Percentiles rank a stretch among this genome's conserved stretches.
Evolutionary conservation across 106 monocot species (phyloP).

Genomic region (Xerophyta viscosa): DNA sequence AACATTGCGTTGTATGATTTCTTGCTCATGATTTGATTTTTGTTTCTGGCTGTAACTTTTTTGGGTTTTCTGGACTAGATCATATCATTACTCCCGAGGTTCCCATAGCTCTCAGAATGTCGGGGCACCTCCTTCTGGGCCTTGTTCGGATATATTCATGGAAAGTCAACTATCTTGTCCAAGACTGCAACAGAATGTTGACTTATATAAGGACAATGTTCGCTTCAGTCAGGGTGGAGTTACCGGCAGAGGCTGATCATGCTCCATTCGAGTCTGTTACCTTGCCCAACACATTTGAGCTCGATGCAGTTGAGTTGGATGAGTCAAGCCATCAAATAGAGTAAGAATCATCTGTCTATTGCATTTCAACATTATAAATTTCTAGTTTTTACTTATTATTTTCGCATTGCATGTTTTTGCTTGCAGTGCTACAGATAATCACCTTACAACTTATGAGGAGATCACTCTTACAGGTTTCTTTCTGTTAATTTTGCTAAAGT

Average conservation of each 20-base stretch:
- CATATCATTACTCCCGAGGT: slow-evolving; percentile 72
- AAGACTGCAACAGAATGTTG: slow-evolving; percentile 56
- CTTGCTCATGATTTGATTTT: not conserved
- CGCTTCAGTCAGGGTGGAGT: slow-evolving; percentile 39
- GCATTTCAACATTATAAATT: too few species aligned
- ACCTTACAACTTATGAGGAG: slow-evolving; percentile 43
- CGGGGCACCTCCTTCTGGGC: slow-evolving; percentile 78
- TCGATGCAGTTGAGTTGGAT: slow-evolving; percentile 66
- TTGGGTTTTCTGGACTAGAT: slow-evolving; percentile 25
- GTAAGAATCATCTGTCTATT: slow-evolving; percentile 49
- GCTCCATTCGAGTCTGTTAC: slow-evolving; percentile 65
- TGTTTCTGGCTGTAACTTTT: not conserved
- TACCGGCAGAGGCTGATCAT: slow-evolving; percentile 49
- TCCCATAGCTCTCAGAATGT: slow-evolving; percentile 84
- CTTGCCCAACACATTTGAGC: slow-evolving; percentile 65
- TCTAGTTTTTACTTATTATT: too few species aligned
- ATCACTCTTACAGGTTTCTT: slow-evolving; percentile 62
- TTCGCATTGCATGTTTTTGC: not conserved
- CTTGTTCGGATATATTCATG: slow-evolving; percentile 77
- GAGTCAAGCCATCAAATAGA: slow-evolving; percentile 11
- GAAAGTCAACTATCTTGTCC: slow-evolving; percentile 80
- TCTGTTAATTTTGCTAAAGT: too few species aligned
- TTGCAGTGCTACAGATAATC: slow-evolving; percentile 47
- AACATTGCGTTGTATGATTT: too few species aligned
- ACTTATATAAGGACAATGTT: slow-evolving; percentile 37